phyloP scores from a whole-genome alignment of 192 early-diverging fungal species.

The Thoreauomyces humboldtii region DNA sequence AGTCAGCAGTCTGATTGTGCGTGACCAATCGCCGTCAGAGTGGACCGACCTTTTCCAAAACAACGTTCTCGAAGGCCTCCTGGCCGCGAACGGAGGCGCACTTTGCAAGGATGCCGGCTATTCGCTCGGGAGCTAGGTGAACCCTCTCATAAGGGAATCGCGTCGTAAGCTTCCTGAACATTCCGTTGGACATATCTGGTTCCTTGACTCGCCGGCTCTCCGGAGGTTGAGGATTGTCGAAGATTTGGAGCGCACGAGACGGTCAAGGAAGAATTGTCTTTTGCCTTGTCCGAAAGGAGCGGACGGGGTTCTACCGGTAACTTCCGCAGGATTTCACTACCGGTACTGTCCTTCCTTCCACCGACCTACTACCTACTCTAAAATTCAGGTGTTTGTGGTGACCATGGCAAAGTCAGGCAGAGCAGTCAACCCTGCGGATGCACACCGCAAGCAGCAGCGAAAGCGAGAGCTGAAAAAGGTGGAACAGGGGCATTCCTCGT shows the following conservation, averaged over 20 bases:
- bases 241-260: no score
- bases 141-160: conserved; percentile 24
- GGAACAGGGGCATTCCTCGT: background rate
- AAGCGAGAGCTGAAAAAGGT: conserved; percentile 64
- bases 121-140: conserved; percentile 9
- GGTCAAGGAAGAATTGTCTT: no score
- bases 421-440: conserved; percentile 46
- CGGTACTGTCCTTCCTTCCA: no score
- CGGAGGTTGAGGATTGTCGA: no score
- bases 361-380: conserved; percentile 41
- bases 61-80: conserved; percentile 25
- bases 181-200: no score
- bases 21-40: conserved; percentile 12
- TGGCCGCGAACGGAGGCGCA: conserved; percentile 11
- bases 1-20: background rate
- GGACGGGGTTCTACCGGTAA: no score
- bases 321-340: no score
- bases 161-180: conserved; percentile 30
- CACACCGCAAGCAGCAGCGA: conserved; percentile 49
- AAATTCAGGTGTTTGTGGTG: background rate
- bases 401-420: conserved; percentile 42
- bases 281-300: no score
- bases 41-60: conserved; percentile 40
- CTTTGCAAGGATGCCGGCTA: conserved; percentile 15
- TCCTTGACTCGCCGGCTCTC: no score